Evolutionary conservation across 2,329 filamentous ascomycete species (phyloP).

Genomic region (Pseudocercospora crystallina): DNA sequence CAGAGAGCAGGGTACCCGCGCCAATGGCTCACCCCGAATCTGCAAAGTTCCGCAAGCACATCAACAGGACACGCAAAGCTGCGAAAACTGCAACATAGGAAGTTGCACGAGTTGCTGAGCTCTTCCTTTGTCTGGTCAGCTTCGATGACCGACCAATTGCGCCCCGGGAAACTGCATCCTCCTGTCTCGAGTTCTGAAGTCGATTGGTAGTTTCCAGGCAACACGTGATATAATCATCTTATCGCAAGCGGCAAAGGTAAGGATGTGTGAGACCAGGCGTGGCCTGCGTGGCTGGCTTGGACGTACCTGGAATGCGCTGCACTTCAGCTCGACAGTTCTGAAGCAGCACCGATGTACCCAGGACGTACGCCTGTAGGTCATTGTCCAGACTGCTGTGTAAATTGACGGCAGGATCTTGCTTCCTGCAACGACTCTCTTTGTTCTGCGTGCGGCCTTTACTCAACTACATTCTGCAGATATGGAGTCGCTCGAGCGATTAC

Average conservation of each 20-base stretch:
- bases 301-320: too few relatives aligned
- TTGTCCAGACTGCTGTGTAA: neutral
- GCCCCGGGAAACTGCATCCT: neutral
- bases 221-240: too few relatives aligned
- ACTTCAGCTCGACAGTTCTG: too few relatives aligned
- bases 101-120: neutral
- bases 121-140: conserved; percentile 3
- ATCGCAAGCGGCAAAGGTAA: too few relatives aligned
- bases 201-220: too few relatives aligned
- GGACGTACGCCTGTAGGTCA: neutral
- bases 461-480: neutral
- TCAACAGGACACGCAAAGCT: neutral
- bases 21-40: neutral
- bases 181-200: neutral
- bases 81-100: too few relatives aligned
- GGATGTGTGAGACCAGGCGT: too few relatives aligned
- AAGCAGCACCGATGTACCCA: neutral
- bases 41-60: neutral
- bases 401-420: neutral
- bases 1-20: neutral
- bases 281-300: too few relatives aligned
- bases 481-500: neutral
- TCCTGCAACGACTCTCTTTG: neutral
- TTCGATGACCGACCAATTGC: conserved; percentile 1
- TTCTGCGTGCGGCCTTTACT: neutral